These are phyloP conservation scores for Alternaria alternata DNA, from an alignment of 2,329 filamentous ascomycete genomes.

Conservation along the genomic window DNA sequence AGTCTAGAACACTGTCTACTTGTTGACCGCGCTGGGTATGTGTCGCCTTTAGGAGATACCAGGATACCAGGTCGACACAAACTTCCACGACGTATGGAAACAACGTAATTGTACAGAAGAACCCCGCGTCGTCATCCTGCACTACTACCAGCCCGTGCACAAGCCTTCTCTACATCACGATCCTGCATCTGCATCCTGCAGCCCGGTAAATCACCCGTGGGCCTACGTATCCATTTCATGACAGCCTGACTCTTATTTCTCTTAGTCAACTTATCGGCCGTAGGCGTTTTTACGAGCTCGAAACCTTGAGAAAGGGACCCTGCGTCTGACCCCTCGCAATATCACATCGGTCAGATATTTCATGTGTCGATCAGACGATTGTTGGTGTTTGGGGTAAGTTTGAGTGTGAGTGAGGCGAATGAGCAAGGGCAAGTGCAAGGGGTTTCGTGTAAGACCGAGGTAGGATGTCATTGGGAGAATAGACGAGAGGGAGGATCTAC, in stretches of 20 bases:
- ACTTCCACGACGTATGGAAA: not conserved
- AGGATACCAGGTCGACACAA: not conserved
- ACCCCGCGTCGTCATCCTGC: conserved; percentile 1
- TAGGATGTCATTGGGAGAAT: not conserved
- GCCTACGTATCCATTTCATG: not conserved
- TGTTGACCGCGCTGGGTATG: not conserved
- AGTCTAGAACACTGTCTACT: not conserved
- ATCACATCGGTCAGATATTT: not conserved
- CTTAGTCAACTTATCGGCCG: conserved; percentile 1
- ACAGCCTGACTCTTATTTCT: not conserved
- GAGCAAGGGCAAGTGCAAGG: conserved; percentile 3
- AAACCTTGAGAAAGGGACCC: not conserved
- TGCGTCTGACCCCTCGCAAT: not conserved
- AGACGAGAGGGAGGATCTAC: not conserved
- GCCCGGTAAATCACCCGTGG: not conserved
- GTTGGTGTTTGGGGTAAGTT: conserved; percentile 3
- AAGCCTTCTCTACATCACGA: not conserved
- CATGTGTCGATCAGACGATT: not conserved
- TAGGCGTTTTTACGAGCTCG: not conserved
- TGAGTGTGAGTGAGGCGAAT: conserved; percentile 3
- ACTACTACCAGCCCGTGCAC: conserved; percentile 2
- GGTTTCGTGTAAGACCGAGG: not conserved
- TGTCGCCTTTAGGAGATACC: not conserved
- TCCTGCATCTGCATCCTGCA: conserved; percentile 2
- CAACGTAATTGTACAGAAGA: not conserved